Evolutionary conservation across 179 eudicot genomes (phyloP), one percentile per base, ranked within the genome.

Genomic region (Gypsophila paniculata): DNA sequence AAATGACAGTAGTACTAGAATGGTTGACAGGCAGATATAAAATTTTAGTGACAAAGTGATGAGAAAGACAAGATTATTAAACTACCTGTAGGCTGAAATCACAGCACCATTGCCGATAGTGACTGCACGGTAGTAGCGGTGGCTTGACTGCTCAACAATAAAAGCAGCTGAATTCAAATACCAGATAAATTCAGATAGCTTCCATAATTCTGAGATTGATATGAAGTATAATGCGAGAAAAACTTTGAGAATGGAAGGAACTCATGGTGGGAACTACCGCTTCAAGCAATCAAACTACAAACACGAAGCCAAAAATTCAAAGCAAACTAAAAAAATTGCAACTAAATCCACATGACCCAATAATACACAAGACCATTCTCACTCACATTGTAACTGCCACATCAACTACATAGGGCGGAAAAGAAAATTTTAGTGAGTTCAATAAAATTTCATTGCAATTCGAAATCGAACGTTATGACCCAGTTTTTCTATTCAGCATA

Each of bases 141-240:
- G 92, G 79, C 91, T 93, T 81, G 97, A 91, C 98, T 91, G 98
- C 93, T 88, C 94, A 91, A 93, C 86, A 91, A 89, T 78, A 89
- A 89, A 93, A 91, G 85, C 87, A 93, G 94, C 90, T 88, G 90
- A 85, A 89, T 86, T 93, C 91, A 88, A 86, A 85, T 80, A 89
- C 87, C 88, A 85, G 83, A 78, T 81, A 85, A 82, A 79, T 88
- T 88, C 90, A 91, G 90, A 88, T 63, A 78, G 64, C 74, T 73
- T 80, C 81, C 77, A 72, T 14, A 78, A 72, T 46, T 32, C 74
- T 67, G 17, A 32, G 17, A 46, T 4, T 21, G 21, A 68, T 14
- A 58, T 49, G 8, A 23, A 3, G 10, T 65, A 44, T 55, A 14
- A 29, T 15, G 69, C 48, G 65, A 59, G 29, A 46, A 9, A 25